phyloP scores from a whole-genome alignment of 2,329 filamentous ascomycete species.

The Aaosphaeria arxii region DNA sequence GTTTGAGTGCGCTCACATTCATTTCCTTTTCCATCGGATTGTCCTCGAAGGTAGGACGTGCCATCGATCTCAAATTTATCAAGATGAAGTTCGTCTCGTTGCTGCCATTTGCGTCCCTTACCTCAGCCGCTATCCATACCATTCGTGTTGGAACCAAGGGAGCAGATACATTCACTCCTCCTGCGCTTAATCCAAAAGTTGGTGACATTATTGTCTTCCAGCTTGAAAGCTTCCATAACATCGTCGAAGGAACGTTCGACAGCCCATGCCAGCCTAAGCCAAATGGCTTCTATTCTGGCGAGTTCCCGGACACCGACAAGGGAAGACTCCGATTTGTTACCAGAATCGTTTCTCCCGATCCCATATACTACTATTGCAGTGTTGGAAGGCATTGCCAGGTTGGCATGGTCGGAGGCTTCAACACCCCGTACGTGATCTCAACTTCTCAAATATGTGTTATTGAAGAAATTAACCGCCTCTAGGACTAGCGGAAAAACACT shows the following conservation, averaged over 20 bases:
- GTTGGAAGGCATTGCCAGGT: constrained; percentile 17
- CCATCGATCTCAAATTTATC: no score
- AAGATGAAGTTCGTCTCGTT: no score
- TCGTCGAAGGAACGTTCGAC: constrained; percentile 10
- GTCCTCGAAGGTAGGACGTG: no score
- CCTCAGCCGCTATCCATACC: neutral
- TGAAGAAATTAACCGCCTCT: neutral
- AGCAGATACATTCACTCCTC: constrained; percentile 8
- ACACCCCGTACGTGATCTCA: constrained; percentile 2
- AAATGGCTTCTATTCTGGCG: constrained; percentile 18
- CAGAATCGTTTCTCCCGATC: constrained; percentile 16
- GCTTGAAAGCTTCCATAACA: constrained; percentile 11
- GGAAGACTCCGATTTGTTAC: constrained; percentile 21
- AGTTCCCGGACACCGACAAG: constrained; percentile 13
- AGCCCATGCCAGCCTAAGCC: constrained; percentile 10
- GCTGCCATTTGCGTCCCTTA: no score
- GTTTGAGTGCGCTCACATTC: no score
- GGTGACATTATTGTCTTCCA: constrained; percentile 17
- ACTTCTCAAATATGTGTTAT: neutral
- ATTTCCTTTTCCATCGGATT: no score
- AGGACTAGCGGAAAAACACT: neutral
- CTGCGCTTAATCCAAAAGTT: constrained; percentile 7
- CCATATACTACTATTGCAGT: constrained; percentile 22
- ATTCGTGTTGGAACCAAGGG: constrained; percentile 11
- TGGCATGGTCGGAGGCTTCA: constrained; percentile 21